Base-by-base conservation (phyloP, 257 asterid genomes). In the Leptodermis oblonga region DNA sequence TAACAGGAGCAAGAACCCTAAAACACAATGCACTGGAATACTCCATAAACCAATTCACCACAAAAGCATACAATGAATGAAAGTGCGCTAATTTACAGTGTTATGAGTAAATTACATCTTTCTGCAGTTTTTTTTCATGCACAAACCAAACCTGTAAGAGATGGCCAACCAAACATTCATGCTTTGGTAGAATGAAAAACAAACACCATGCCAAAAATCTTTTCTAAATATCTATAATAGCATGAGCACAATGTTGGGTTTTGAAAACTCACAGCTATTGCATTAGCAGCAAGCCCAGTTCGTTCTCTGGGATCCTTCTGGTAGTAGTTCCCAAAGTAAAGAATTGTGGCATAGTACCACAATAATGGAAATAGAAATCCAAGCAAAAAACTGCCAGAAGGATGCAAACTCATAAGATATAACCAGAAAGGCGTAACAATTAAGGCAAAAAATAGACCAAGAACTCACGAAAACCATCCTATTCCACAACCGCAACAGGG, bases 401-500 rank as follows among this genome's bases (percentile, higher is more conserved):
- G 15, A 52, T 56, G 20, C 25, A 26, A 37, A 58, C 0, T 20
- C 70, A 43, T 23, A 15, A 42, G 41, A 66, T 48, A 52, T 39
- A 58, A 59, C 8, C 48, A 8, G 14, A 8, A 14, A 3, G 43
- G 26, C 34, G 20, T 6, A 6, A 42, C 33, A 39, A 26, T 4
- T 11, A 18, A 1, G 15, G 22, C n/a, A 55, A 18, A 10, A 43
- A 2, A 20, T 26, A 7, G 53, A 9, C 26, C 48, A 28, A 49
- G 36, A 62, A 73, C 84, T 77, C 73, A 80, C 84, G 23, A 80
- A 65, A 74, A 80, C 84, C 84, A 80, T 80, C 84, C 84, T 42
- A 77, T 54, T 62, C 84, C 84, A 71, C 84, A 80, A 36, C 84
- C 84, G 73, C 71, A 80, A 71, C 84, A 80, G 49, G 84, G 84